phyloP scores from a whole-genome alignment of 192 early-diverging fungal species.

The Blastocladiella britannica region DNA sequence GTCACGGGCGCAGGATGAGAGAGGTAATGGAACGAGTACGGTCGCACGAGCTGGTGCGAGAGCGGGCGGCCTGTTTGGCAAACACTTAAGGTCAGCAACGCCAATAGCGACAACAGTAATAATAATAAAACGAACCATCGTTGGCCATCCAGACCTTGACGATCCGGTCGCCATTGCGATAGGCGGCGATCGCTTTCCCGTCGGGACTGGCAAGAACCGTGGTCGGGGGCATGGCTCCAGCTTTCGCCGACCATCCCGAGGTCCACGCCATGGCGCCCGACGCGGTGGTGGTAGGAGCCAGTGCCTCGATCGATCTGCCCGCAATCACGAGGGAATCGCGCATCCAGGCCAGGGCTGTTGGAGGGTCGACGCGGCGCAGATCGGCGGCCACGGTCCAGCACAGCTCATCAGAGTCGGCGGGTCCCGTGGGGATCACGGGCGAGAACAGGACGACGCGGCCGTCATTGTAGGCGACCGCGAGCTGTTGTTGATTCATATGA shows the following conservation, averaged over 20 bases:
- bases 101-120: neutral
- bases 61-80: too few species aligned
- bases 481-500: neutral
- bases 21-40: neutral
- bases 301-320: neutral
- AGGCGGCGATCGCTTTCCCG: neutral
- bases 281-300: too few species aligned
- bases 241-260: neutral
- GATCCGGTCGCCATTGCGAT: neutral
- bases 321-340: neutral
- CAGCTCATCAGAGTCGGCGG: neutral
- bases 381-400: neutral
- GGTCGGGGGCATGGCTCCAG: too few species aligned
- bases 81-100: neutral
- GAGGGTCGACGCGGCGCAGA: neutral
- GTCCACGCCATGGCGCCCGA: neutral
- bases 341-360: neutral
- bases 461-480: neutral
- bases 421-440: neutral
- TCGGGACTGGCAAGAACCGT: too few species aligned
- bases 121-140: neutral
- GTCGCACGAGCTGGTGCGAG: too few species aligned
- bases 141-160: neutral
- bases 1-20: neutral
- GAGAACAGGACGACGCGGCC: neutral